A percentile compares a stretch with the other conserved stretches of the same genome.
Evolutionary conservation across 2,329 filamentous ascomycete species (phyloP).

Genomic region (Aspergillus pseudoterreus): DNA sequence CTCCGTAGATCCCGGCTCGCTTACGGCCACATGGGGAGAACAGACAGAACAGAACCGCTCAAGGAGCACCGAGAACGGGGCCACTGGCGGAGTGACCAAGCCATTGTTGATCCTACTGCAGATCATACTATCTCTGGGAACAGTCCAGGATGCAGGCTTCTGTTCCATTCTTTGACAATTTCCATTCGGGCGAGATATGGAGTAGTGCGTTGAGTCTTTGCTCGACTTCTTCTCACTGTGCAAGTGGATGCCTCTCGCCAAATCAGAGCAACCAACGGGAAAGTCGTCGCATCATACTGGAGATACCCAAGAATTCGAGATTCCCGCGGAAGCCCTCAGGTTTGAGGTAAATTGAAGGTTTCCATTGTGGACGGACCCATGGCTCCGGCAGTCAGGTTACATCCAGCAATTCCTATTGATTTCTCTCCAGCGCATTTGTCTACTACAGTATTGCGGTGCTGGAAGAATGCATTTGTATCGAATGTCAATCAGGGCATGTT

Average conservation of each 20-base stretch:
- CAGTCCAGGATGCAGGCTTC: neutral
- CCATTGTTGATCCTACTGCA: neutral
- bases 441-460: neutral
- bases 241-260: no score
- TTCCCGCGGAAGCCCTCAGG: neutral
- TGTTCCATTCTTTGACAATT: neutral
- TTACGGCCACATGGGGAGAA: constrained; percentile 3
- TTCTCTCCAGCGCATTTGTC: neutral
- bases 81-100: neutral
- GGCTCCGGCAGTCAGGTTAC: neutral
- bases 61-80: no score
- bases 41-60: neutral
- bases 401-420: neutral
- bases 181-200: neutral
- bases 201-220: no score
- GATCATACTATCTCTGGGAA: neutral
- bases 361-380: neutral
- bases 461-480: neutral
- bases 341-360: constrained; percentile 1
- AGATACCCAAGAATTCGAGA: neutral
- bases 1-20: neutral
- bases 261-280: no score
- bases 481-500: neutral
- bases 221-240: no score
- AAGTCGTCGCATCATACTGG: neutral